phyloP scores from a whole-genome alignment of 371 early-diverging fungal species.

The Cokeromyces recurvatus region DNA sequence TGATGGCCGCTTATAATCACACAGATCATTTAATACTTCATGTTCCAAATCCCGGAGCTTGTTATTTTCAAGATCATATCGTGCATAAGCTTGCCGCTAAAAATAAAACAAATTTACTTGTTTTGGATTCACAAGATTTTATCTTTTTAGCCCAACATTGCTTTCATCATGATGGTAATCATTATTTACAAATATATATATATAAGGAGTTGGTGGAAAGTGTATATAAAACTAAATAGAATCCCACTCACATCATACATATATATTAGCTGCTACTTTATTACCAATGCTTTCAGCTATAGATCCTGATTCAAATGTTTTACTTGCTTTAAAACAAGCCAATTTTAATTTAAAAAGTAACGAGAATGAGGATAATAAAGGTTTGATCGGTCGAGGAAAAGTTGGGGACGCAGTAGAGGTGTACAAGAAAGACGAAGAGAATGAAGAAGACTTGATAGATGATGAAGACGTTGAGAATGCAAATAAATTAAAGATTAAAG shows the following conservation, averaged over 20 bases:
- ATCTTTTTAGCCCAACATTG: slow-evolving; percentile 37
- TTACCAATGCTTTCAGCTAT: slow-evolving; percentile 11
- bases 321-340: slow-evolving; percentile 11
- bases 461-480: slow-evolving; percentile 1
- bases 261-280: slow-evolving; percentile 6
- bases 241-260: too few species aligned
- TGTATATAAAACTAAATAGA: too few species aligned
- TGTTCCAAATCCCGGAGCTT: slow-evolving; percentile 28
- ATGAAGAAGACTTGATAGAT: slow-evolving; percentile 1
- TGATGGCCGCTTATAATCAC: slow-evolving; percentile 22
- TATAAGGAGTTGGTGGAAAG: too few species aligned
- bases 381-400: neutral
- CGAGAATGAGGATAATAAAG: slow-evolving; percentile 3
- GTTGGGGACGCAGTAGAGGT: slow-evolving; percentile 1
- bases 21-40: slow-evolving; percentile 30
- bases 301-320: slow-evolving; percentile 13
- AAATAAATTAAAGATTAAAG: slow-evolving; percentile 1
- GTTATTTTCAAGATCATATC: slow-evolving; percentile 34
- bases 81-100: slow-evolving; percentile 23
- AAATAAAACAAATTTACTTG: slow-evolving; percentile 24
- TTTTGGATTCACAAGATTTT: slow-evolving; percentile 47
- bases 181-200: too few species aligned
- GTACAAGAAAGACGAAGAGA: slow-evolving; percentile 8
- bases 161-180: slow-evolving; percentile 22
- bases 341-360: neutral